These are phyloP conservation scores for Dioscorea zingiberensis DNA, from an alignment of 106 monocot species.

Conservation along the genomic window DNA sequence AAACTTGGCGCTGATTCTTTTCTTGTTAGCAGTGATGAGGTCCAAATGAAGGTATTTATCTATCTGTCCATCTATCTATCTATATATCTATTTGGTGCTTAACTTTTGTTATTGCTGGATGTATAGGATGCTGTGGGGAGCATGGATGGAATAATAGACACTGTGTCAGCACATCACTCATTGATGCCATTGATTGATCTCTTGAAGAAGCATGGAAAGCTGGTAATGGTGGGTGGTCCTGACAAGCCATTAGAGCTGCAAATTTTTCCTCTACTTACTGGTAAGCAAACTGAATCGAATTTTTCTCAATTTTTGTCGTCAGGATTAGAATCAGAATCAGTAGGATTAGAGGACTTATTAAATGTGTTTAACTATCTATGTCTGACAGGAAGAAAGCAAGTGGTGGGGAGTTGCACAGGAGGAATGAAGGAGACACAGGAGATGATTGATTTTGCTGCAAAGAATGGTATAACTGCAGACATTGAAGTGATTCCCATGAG, in stretches of 20 bases:
- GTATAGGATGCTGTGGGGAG: not conserved
- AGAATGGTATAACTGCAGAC: not conserved
- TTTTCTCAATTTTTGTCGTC: not conserved
- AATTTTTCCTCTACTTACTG: not conserved
- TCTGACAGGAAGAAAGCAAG: not conserved
- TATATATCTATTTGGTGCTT: too few species aligned
- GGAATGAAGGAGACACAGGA: slow-evolving; percentile 7
- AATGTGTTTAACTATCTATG: not conserved
- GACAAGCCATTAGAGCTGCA: not conserved
- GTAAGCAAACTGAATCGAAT: not conserved
- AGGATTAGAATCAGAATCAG: not conserved
- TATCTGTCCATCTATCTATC: too few species aligned
- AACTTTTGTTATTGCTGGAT: too few species aligned
- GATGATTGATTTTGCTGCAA: slow-evolving; percentile 5
- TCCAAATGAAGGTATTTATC: not conserved
- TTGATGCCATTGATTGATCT: not conserved
- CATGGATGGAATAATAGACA: slow-evolving; percentile 6
- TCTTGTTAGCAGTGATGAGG: not conserved
- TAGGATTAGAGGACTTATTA: not conserved
- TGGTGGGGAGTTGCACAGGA: slow-evolving; percentile 4
- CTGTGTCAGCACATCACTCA: not conserved
- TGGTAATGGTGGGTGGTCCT: not conserved
- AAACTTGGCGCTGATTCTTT: not conserved
- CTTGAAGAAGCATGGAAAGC: slow-evolving; percentile 2
- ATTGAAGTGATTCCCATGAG: slow-evolving; percentile 3